Evolutionary conservation across 2,329 filamentous ascomycete genomes (phyloP).

Genomic region (Aaosphaeria arxii): DNA sequence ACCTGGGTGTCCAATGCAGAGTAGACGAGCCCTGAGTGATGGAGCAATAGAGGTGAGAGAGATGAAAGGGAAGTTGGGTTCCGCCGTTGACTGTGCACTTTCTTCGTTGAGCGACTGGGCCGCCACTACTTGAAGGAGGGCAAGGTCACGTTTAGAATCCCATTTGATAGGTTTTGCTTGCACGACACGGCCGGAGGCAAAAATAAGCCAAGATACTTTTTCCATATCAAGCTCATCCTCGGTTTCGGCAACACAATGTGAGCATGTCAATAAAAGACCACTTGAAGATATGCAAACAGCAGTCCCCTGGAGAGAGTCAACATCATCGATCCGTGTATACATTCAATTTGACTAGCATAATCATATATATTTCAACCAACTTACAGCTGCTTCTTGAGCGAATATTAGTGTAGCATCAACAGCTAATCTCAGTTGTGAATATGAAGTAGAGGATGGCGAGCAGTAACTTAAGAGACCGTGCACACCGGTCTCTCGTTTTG

Average conservation of each 20-base stretch:
- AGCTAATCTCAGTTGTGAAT: constrained; percentile 1
- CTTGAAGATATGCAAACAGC: constrained; percentile 47
- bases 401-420: constrained; percentile 41
- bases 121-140: constrained; percentile 43
- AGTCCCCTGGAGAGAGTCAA: constrained; percentile 33
- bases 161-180: constrained; percentile 41
- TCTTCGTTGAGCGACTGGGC: constrained; percentile 14
- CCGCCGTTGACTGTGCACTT: neutral
- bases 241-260: constrained; percentile 50
- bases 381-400: constrained; percentile 44
- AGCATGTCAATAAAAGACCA: constrained; percentile 50
- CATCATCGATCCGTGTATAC: constrained; percentile 23
- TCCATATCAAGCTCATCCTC: constrained; percentile 28
- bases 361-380: neutral
- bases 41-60: neutral
- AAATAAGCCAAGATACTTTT: constrained; percentile 41
- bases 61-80: neutral
- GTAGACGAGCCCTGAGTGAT: constrained; percentile 7
- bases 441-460: neutral
- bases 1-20: constrained; percentile 43
- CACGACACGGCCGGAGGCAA: constrained; percentile 40
- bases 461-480: too few relatives aligned
- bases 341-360: neutral
- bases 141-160: constrained; percentile 46
- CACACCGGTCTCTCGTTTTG: too few relatives aligned